These are phyloP conservation scores for Erysimum cheiranthoides DNA, from an alignment of 345 rosid species.

Conservation along the genomic window DNA sequence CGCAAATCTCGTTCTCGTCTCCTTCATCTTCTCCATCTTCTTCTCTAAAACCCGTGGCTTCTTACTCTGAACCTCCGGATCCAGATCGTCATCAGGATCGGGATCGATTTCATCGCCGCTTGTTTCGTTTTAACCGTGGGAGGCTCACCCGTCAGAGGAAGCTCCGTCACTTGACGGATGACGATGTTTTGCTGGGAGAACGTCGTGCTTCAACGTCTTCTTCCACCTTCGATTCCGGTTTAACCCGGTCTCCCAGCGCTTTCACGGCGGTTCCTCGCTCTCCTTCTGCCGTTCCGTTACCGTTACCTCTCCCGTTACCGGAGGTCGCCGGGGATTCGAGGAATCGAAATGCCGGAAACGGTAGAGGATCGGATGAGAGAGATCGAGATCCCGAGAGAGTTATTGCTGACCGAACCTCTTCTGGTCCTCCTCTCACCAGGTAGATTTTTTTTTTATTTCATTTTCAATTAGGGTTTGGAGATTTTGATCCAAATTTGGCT, in stretches of 20 bases:
- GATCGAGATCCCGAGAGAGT: slow-evolving; percentile 40
- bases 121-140: slow-evolving; percentile 45
- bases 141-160: slow-evolving; percentile 65
- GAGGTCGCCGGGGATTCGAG: slow-evolving; percentile 52
- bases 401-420: slow-evolving; percentile 47
- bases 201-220: slow-evolving; percentile 37
- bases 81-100: slow-evolving; percentile 29
- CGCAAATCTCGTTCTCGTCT: slow-evolving; percentile 57
- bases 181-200: slow-evolving; percentile 46
- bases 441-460: background rate
- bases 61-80: slow-evolving; percentile 41
- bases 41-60: slow-evolving; percentile 38
- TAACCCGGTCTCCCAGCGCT: slow-evolving; percentile 47
- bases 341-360: slow-evolving; percentile 44
- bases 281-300: slow-evolving; percentile 61
- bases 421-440: slow-evolving; percentile 56
- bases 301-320: slow-evolving; percentile 62
- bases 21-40: slow-evolving; percentile 49
- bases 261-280: slow-evolving; percentile 41
- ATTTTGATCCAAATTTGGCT: slow-evolving; percentile 6
- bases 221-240: slow-evolving; percentile 17
- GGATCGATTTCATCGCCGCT: slow-evolving; percentile 38
- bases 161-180: slow-evolving; percentile 60
- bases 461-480: slow-evolving; percentile 7
- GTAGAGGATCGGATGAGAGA: slow-evolving; percentile 49